Base-by-base conservation (phyloP, 192 early-diverging fungal species). In the Coemansia sp. region DNA sequence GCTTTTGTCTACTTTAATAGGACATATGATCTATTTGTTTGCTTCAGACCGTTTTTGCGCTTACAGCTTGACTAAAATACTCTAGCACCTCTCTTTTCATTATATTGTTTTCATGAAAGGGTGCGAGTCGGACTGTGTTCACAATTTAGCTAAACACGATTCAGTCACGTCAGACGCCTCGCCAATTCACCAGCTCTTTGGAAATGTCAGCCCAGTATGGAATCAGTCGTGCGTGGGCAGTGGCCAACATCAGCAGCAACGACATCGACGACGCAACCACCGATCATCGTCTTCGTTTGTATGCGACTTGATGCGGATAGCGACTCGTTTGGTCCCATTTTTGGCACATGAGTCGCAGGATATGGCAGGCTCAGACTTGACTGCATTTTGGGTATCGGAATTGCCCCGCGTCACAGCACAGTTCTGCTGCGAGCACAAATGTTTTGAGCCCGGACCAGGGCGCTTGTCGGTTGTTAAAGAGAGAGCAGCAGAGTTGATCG, bases 71-170 rank as follows among this genome's bases (percentile, higher is more conserved):
- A 45, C 41, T n/a, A 45, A 14, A 13, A n/a, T 45, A 18, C 55
- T 57, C 32, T 37, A 38, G 27, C n/a, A 18, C 54, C 24, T 18
- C 27, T 55, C n/a, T 14, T 26, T 55, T 55, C 43, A 18, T 18
- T 47, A 47, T 54, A 2, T 23, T 54, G 16, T 55, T 29, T 55
- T 55, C 26, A 76, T 76, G 74, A 59, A 32, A 37, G 47, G 50
- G 50, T 71, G 74, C 54, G 68, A 71, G 51, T 56, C 68, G 47
- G 29, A 61, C 23, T 76, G 74, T 57, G 69, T 63, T 41, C 74
- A 76, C 64, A 67, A 64, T 35, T 55, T 55, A 18, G 27, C 61
- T 7, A 66, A 69, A 22, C 56, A 43, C 16, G 56, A 59, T 32
- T 56, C 55, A 58, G 58, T 20, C 20, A 23, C 54, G 39, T 32